Conservation (phyloP, 2,329 filamentous ascomycete genomes). For the Juglanconis oblonga region DNA sequence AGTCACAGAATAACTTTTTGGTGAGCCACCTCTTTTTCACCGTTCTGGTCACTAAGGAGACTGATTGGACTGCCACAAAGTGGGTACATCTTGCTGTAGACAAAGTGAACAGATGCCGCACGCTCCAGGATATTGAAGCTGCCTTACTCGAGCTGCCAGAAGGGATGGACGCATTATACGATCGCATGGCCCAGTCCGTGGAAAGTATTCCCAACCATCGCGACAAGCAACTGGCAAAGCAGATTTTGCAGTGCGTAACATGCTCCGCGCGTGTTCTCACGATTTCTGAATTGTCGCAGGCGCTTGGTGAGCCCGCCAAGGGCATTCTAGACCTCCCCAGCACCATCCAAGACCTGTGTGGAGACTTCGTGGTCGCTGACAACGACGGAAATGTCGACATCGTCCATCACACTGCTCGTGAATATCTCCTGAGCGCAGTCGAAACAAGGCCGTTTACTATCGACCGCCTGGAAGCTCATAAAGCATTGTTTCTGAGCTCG, state of each 20-base stretch:
- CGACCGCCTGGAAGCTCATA: not conserved
- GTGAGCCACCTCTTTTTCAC: too few species aligned
- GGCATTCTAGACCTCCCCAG: not conserved
- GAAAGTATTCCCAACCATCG: not conserved
- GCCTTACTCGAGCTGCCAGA: not conserved
- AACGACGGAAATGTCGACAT: not conserved
- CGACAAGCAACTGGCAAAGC: not conserved
- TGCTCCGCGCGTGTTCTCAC: not conserved
- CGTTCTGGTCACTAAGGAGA: too few species aligned
- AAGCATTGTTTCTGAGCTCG: too few species aligned
- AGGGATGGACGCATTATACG: not conserved
- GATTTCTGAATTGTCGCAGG: not conserved
- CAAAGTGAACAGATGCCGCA: not conserved
- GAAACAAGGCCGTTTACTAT: not conserved
- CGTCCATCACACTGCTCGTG: not conserved
- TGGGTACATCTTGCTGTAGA: not conserved
- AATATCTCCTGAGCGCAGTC: not conserved
- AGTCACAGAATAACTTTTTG: too few species aligned
- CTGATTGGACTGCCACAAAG: too few species aligned
- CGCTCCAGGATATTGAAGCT: not conserved
- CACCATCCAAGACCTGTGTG: constrained; percentile 16
- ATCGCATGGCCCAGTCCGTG: not conserved
- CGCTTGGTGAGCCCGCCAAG: not conserved
- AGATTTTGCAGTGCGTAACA: not conserved
- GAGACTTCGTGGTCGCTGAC: not conserved